Evolutionary conservation across 306 rosid genomes (phyloP).

Genomic region (Geum urbanum): DNA sequence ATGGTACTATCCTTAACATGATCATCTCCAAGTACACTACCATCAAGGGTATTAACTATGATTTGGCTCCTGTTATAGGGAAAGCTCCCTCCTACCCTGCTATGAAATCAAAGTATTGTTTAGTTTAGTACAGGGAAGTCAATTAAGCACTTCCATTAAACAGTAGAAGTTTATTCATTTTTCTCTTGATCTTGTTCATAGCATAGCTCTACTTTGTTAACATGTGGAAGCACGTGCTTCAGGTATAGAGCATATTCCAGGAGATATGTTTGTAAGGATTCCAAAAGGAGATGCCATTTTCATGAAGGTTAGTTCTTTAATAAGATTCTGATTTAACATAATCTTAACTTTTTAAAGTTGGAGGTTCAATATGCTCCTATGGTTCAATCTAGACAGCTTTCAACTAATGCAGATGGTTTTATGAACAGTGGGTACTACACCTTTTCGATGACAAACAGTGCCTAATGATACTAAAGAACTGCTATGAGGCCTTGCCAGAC

Average conservation of each 20-base stretch:
- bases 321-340: too few species aligned
- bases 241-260: slow-evolving; percentile 26
- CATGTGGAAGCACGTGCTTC: neutral
- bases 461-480: slow-evolving; percentile 18
- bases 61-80: slow-evolving; percentile 19
- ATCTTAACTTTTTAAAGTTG: too few species aligned
- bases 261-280: slow-evolving; percentile 27
- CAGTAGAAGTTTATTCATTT: too few species aligned
- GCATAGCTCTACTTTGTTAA: too few species aligned
- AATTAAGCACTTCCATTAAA: too few species aligned
- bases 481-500: slow-evolving; percentile 24
- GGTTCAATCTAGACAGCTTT: neutral
- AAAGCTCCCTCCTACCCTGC: slow-evolving; percentile 19
- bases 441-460: slow-evolving; percentile 14
- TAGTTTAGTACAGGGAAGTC: too few species aligned
- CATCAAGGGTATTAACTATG: slow-evolving; percentile 30
- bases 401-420: neutral
- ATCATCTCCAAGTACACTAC: slow-evolving; percentile 28
- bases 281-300: slow-evolving; percentile 29
- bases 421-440: slow-evolving; percentile 25
- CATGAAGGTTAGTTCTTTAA: slow-evolving; percentile 22
- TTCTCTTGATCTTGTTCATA: too few species aligned
- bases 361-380: too few species aligned
- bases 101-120: neutral
- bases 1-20: slow-evolving; percentile 23